Evolutionary conservation across 1,284 basidiomycete genomes (phyloP), one percentile per base, ranked within the genome.

Genomic region (Sanghuangporus sanghuang): DNA sequence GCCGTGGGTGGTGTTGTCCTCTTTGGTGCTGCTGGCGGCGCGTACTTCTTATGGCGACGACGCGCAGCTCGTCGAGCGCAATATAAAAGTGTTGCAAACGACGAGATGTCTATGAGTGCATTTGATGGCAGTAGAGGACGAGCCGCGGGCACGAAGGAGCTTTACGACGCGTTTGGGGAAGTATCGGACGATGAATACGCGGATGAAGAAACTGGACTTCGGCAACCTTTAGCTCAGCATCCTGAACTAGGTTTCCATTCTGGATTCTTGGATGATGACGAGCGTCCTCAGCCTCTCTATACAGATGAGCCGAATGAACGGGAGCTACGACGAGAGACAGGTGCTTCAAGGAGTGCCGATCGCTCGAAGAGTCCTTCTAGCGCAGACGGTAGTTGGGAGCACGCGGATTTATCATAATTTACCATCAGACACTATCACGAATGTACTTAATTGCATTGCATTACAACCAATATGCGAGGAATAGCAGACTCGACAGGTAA

Each of bases 91-190:
- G 78, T 97, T 7, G 83, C 79, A 8, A 84, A 83, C 38, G 91
- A 92, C 52, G 92, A 92, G 60, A 77, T 94, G 56, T 83, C 85
- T 3, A 90, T 96, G 89, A 81, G 81, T 56, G n/a, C 64, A 21
- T 27, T 63, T 36, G 65, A 52, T 21, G 71, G 73, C 35, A 72
- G 72, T 27, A 74, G 77, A 7, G 72, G 72, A 32, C 74, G 77
- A 7, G 77, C 77, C 58, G 75, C 79, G 32, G 81, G 83, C 18
- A 87, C 90, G 48, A 92, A 90, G 77, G 94, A 96, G 73, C 72
- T 96, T 62, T 96, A 96, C 70, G 94, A 96, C 75, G 93, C 94
- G 14, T 96, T 96, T 75, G 93, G 93, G 21, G 92, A 94, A 73
- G 81, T 87, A 38, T 89, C 85, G 32, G 89, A 92, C 67, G 44